Evolutionary conservation across 2,329 filamentous ascomycete species (phyloP), one percentile per base, ranked within the genome.

Genomic region (Elsinoe batatas): DNA sequence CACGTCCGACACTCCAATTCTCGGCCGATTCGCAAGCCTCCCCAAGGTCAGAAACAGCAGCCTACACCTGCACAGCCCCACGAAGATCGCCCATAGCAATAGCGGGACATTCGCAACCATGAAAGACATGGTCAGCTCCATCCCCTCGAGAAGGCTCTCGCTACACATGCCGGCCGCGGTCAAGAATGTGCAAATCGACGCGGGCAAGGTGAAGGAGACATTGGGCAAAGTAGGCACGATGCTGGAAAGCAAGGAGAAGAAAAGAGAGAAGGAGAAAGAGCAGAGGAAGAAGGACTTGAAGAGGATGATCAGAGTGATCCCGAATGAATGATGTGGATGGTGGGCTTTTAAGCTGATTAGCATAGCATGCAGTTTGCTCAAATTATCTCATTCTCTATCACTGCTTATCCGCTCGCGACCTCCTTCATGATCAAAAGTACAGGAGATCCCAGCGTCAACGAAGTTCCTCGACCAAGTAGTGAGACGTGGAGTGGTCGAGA

Each of bases 271-370:
- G 46, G 58, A 43, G 53, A 62, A 61, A 36, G 60, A 67, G 60
- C 64, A 62, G 60, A 60, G 65, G 53, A 58, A 64, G 40, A 58
- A 61, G 58, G 65, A 67, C 33, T 56, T 69, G 56, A 68, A 66
- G 64, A 63, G 58, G 56, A 60, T 61, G 55, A 69, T 69, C 53
- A 59, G 58, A 44, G 60, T 68, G 47, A 61, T 68, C 26, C 60
- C 60, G 12, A 51, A 51, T 30, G 35, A n/a, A n/a, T 51, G 33
- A 51, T 7, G 15, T 6, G 26, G 15, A n/a, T 51, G 32, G 15
- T 35, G 46, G 26, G 10, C 13, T n/a, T 50, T 22, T 22, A 5
- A 22, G 22, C 22, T 22, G 22, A 22, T 22, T 5, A 22, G 22
- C 22, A 5, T 22, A 22, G 22, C 22, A 22, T 22, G 22, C 22